Evolutionary conservation across 2,329 filamentous ascomycete species (phyloP), one percentile per base, ranked within the genome.

Genomic region (Aspergillus sergii): DNA sequence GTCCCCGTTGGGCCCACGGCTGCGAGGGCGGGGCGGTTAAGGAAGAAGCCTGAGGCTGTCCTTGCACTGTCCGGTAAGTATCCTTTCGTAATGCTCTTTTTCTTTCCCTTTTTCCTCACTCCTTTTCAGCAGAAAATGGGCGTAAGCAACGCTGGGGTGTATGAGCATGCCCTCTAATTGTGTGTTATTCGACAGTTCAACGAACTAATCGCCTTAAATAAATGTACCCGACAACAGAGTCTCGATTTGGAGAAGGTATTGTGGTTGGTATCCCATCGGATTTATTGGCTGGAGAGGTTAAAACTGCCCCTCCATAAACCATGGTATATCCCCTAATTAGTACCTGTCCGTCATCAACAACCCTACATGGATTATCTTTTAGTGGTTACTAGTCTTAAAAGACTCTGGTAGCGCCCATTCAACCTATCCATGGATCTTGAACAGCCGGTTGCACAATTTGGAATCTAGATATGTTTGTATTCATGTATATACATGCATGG

Each of bases 1-100:
- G 63, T 66, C 60, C 67, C 68, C 64, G 68, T 70, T 69, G 61
- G 68, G 68, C 63, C 68, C 68, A 70, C 68, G 68, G 67, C 65
- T 63, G 61, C 59, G 59, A 65, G 62, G 66, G 65, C 67, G 65
- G 66, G 67, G 67, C 63, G 64, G 65, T 59, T 66, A 63, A 53
- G 54, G 48, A 59, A 23, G 34, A 51, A 59, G 48, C 32, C 61
- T 59, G 59, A 57, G 54, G 59, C 54, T 45, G 34, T 26, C 19
- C 16, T 23, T 28, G 46, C 6, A n/a, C 14, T 30, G 14, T 9
- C 21, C 16, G 16, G 26, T 30, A 28, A 28, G 26, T 28, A 41
- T n/a, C 16, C 39, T n/a, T 41, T 10, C 8, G 46, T 50, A 28
- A 50, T 5, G 14, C 11, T 19, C 30, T 54, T 14, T 54, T 36